Base-by-base conservation (phyloP, 116 monocot genomes). In the Trichopus zeylanicus region DNA sequence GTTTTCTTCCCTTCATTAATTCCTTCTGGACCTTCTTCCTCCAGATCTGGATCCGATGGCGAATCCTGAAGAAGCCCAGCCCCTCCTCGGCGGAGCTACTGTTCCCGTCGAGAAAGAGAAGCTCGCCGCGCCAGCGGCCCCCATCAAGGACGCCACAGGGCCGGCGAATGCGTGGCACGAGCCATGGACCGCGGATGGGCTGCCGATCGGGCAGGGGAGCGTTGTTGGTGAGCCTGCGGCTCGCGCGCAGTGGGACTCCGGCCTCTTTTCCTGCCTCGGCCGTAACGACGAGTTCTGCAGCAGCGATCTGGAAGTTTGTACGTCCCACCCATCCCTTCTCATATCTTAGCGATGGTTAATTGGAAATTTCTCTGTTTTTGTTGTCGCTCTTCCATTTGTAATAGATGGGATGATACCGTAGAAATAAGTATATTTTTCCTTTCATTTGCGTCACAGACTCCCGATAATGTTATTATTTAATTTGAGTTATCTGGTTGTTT, bases 271-370 rank as follows among this genome's bases (percentile, higher is more conserved):
- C 31, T 89, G 80, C 64, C 63, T 89, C 55, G 89, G 89, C 25
- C 73, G 84, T 33, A 80, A 71, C 66, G 89, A 89, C 11, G 84
- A 84, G 67, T 89, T 89, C 75, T 83, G 78, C 67, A 78, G 89
- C 84, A 89, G 84, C 84, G 89, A 89, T 72, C 64, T 89, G 9
- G 89, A 89, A 84, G 89, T 89, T 22, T 89, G 89, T 89, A 58
- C 51, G 89, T 83, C 13, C 35, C 53, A 9, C 8, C 0, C 1
- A 11, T 13, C 1, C 23, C 21, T 33, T 21, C 2, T 26, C 22
- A 9, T 7, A 27, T 28, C 1, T 7, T 7, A n/a, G 42, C 13
- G 42, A 18, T 42, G 4, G n/a, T 42, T 42, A n/a, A 42, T 42
- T 9, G 42, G n/a, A 42, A 42, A 18, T 42, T 42, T n/a, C 2